Base-by-base conservation (phyloP, 2,329 filamentous ascomycete genomes). In the Byssothecium circinans region DNA sequence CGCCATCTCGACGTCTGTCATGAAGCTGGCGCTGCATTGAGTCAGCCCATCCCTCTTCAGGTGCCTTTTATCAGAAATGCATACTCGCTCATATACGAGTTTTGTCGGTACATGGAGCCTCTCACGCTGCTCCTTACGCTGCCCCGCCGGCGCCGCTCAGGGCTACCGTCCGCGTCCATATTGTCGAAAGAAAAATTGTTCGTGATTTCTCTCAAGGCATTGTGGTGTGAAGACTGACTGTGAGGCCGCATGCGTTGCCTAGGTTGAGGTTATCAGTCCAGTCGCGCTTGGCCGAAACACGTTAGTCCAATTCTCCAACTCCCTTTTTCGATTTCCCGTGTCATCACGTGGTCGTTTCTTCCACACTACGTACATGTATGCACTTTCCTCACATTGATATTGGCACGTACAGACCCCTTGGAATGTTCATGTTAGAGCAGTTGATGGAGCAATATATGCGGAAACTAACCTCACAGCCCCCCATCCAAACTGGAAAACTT, bases 1-100 rank as follows among this genome's bases (percentile, higher is more conserved):
- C 17, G 94, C 92, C 94, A 99, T 97, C 70, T 96, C 92, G n/a
- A 97, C 91, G 71, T 96, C 90, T 58, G 90, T 90, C 60, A 96
- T 86, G 59, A 96, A 86, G 72, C 89, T 95, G 29, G 85, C 72
- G 57, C 76, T 80, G 49, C 18, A 18, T 43, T 43, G 19, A 8
- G 22, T 14, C 15, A 25, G 22, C 36, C n/a, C 19, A 19, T 15
- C 25, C 52, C 58, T 46, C 54, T 61, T 42, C 27, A 17, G 38
- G 11, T 40, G 29, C 11, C 18, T 18, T 17, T 7, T 15, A 35
- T 43, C 23, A 40, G 18, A 47, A 33, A 37, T 40, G 54, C 65
- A 45, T 59, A 70, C 74, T 68, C 60, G 79, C 71, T 80, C 61
- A 84, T 78, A 62, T 89, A 89, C 42, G 85, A 87, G 56, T 79